Evolutionary conservation across 1,284 basidiomycete genomes (phyloP), one percentile per base, ranked within the genome.

Genomic region (Cryptococcus sp.): DNA sequence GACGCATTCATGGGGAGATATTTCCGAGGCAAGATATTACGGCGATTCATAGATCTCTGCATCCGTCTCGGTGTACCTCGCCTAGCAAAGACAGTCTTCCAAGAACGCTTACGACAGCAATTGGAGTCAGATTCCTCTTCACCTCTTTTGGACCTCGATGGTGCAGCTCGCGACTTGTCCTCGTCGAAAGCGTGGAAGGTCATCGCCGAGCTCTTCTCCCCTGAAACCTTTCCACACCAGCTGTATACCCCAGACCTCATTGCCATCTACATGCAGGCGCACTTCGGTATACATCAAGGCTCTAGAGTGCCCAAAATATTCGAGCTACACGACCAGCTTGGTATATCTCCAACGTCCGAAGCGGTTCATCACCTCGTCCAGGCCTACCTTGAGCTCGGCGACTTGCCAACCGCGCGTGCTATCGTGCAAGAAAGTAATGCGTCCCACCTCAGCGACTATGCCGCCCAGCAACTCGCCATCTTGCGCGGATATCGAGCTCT

Each of bases 401-500:
- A 73, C 53, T 38, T 69, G 44, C 53, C 53, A 1, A 54, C 50
- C 1, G 68, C 66, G 13, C 46, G 58, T 29, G 45, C 46, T 6
- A 50, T 61, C 1, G 57, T 61, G 17, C 20, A 34, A 44, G 46
- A 59, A 41, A 57, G 57, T 4, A 59, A 63, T 37, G 29, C 22
- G 5, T 44, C 38, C 13, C 59, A 54, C 7, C 45, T 50, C 3
- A 19, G 43, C 5, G 61, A 61, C 45, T 39, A 54, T 16, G 41
- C 40, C 6, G 37, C 43, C 17, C 63, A 65, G 49, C 72, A 74
- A 62, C 38, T 74, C 40, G 65, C 70, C 11, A 68, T 76, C 23
- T 54, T 76, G 26, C 43, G 59, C 13, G 74, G 73, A 13, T 68
- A 73, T 54, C 61, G 67, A 26, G 58, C 48, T 13, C 59, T 75